Evolutionary conservation across 768 basidiomycete genomes (phyloP).

Genomic region (Coprinopsis marcescibilis): DNA sequence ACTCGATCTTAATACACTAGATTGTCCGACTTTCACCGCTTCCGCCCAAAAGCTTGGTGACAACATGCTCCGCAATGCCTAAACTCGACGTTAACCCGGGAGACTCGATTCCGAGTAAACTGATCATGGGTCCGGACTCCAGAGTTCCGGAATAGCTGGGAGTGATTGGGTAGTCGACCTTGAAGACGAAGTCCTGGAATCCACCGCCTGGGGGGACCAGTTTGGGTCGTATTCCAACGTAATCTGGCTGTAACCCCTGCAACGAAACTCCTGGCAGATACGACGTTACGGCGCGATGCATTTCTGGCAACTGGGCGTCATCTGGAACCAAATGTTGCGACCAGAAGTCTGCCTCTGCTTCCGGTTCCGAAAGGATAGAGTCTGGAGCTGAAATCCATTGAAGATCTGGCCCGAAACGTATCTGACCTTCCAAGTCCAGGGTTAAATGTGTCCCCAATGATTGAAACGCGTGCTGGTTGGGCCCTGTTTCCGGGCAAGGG

Average conservation of each 20-base stretch:
- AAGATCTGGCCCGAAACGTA: conserved; percentile 90
- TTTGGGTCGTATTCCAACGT: conserved; percentile 85
- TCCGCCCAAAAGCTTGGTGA: conserved; percentile 17
- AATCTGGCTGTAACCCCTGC: conserved; percentile 71
- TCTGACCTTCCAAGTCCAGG: conserved; percentile 75
- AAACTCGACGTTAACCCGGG: conserved; percentile 87
- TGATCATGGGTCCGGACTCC: conserved; percentile 56
- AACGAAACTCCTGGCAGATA: conserved; percentile 64
- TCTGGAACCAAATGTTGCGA: conserved; percentile 54
- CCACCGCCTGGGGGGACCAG: conserved; percentile 65
- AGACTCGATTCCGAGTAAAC: conserved; percentile 84
- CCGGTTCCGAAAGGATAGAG: conserved; percentile 22
- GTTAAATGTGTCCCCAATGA: conserved; percentile 92
- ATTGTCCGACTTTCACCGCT: not conserved
- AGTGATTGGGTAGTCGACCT: conserved; percentile 50
- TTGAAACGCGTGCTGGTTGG: conserved; percentile 60
- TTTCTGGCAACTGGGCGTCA: conserved; percentile 53
- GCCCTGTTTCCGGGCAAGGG: conserved; percentile 73
- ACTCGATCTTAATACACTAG: not conserved
- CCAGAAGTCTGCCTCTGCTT: conserved; percentile 74
- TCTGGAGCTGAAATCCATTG: conserved; percentile 71
- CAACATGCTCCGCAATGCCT: conserved; percentile 81
- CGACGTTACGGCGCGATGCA: conserved; percentile 63
- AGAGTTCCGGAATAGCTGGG: conserved; percentile 17
- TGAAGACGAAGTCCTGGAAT: conserved; percentile 82